Conservation (phyloP, 352 stramenopile species). For the Globisporangium apiculatum region DNA sequence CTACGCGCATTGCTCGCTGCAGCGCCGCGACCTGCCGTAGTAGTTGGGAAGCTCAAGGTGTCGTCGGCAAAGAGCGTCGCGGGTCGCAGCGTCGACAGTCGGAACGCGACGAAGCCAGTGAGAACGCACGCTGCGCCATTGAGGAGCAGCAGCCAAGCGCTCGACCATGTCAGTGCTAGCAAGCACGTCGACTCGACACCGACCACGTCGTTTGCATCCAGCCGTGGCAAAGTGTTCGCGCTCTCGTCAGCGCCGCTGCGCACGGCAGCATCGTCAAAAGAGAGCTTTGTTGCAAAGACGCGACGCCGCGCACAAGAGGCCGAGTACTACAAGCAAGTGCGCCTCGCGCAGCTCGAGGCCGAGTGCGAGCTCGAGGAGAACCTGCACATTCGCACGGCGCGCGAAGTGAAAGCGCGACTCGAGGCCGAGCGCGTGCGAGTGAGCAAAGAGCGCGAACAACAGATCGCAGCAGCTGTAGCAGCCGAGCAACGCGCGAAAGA, state of each 20-base stretch:
- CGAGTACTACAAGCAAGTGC: slow-evolving; percentile 63
- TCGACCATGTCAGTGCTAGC: background rate
- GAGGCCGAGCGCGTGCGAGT: slow-evolving; percentile 14
- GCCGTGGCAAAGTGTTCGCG: slow-evolving; percentile 6
- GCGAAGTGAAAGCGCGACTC: slow-evolving; percentile 24
- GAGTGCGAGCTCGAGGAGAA: slow-evolving; percentile 77
- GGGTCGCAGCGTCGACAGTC: background rate
- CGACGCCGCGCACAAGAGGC: slow-evolving; percentile 41
- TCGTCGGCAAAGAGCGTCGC: slow-evolving; percentile 6
- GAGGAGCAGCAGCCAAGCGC: background rate
- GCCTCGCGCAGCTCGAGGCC: slow-evolving; percentile 53
- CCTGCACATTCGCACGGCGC: slow-evolving; percentile 45
- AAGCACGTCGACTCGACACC: background rate
- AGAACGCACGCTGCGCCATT: background rate
- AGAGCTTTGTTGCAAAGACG: slow-evolving; percentile 55
- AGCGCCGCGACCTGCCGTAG: background rate
- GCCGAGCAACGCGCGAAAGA: slow-evolving; percentile 1
- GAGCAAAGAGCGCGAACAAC: slow-evolving; percentile 12
- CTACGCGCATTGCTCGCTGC: slow-evolving; percentile 25
- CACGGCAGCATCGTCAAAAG: slow-evolving; percentile 2
- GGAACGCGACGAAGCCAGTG: background rate
- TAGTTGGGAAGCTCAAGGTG: slow-evolving; percentile 47
- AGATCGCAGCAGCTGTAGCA: background rate
- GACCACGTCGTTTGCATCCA: background rate
- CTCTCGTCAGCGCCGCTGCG: background rate